Evolutionary conservation across 2,329 filamentous ascomycete species (phyloP).

Genomic region (Neofusicoccum umdonicola): DNA sequence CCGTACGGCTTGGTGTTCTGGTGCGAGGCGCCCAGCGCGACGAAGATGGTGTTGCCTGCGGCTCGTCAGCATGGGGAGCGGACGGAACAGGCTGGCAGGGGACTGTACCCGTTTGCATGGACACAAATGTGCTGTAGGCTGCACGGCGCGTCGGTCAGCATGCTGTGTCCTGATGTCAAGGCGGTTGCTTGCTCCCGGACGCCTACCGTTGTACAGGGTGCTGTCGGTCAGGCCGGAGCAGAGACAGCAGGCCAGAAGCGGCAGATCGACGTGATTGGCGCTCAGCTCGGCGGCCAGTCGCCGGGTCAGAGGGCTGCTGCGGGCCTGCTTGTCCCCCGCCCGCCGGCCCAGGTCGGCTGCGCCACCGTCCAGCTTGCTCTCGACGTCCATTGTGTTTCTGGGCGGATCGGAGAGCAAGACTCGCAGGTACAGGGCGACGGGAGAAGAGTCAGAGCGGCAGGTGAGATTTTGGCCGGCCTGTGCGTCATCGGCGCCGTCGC

Average conservation of each 20-base stretch:
- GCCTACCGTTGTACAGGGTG: slow-evolving; percentile 63
- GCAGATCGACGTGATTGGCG: slow-evolving; percentile 63
- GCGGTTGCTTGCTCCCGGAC: neutral
- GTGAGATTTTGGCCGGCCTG: neutral
- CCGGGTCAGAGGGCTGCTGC: neutral
- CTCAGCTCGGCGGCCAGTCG: slow-evolving; percentile 47
- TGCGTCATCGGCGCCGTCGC: too few species aligned
- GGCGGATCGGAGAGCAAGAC: neutral
- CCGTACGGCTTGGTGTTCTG: slow-evolving; percentile 53
- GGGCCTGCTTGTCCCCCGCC: neutral
- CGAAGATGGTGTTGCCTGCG: slow-evolving; percentile 70
- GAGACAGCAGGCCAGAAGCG: slow-evolving; percentile 70
- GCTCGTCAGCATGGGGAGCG: neutral
- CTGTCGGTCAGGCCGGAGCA: slow-evolving; percentile 77
- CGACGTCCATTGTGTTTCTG: neutral
- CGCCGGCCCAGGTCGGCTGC: neutral
- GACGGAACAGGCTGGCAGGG: neutral
- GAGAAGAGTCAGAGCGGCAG: neutral
- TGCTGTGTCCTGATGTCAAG: neutral
- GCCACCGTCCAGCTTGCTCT: neutral
- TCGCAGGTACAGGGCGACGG: neutral
- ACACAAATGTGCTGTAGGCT: slow-evolving; percentile 72
- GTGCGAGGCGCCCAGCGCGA: slow-evolving; percentile 69
- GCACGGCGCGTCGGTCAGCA: neutral
- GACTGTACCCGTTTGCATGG: slow-evolving; percentile 71